A percentile compares a stretch with the other conserved stretches of the same genome.
Evolutionary conservation across 2,329 filamentous ascomycete genomes (phyloP).

Genomic region (Alternaria sp.): DNA sequence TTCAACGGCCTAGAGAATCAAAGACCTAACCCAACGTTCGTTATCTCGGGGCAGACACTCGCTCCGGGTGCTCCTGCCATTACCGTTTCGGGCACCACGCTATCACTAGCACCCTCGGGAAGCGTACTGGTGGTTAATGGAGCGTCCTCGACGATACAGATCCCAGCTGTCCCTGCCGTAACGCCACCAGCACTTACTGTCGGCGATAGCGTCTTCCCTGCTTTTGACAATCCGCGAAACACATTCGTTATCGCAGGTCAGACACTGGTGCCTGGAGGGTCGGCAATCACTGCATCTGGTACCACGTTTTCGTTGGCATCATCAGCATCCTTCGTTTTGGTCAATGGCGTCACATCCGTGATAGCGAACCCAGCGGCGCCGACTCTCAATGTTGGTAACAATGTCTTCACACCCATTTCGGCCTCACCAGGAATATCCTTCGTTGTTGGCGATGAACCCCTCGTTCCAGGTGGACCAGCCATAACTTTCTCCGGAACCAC

Average conservation of each 20-base stretch:
- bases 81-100: constrained; percentile 39
- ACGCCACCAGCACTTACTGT: constrained; percentile 26
- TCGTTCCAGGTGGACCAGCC: constrained; percentile 41
- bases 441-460: constrained; percentile 45
- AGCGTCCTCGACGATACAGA: constrained; percentile 41
- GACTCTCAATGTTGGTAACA: constrained; percentile 38
- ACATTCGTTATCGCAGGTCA: constrained; percentile 49
- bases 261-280: constrained; percentile 45
- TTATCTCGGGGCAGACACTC: constrained; percentile 50
- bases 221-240: constrained; percentile 33
- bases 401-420: constrained; percentile 31
- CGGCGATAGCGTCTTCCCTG: constrained; percentile 28
- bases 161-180: constrained; percentile 19
- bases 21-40: constrained; percentile 34
- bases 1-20: constrained; percentile 4
- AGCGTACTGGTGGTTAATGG: constrained; percentile 43
- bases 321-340: constrained; percentile 36
- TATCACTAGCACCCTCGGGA: constrained; percentile 38
- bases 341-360: constrained; percentile 43
- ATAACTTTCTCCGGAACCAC: constrained; percentile 43
- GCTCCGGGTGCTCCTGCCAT: constrained; percentile 42
- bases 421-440: constrained; percentile 42
- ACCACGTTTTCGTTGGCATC: constrained; percentile 39
- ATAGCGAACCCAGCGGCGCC: constrained; percentile 33
- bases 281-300: constrained; percentile 38